phyloP scores from a whole-genome alignment of 2,329 filamentous ascomycete genomes.

The Xylaria sp. region DNA sequence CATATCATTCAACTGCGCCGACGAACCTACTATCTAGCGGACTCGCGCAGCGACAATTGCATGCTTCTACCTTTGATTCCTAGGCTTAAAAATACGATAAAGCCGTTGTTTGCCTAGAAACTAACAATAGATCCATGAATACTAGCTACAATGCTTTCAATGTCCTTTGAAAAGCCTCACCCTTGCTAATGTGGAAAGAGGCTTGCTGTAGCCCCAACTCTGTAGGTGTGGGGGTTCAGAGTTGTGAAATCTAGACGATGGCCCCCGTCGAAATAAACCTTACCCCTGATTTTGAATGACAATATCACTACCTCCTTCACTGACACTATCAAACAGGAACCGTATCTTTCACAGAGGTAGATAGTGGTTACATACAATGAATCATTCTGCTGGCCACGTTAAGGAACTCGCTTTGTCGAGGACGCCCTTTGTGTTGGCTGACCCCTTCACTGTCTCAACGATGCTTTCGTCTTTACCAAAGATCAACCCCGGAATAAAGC shows the following conservation, averaged over 20 bases:
- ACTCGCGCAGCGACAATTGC: neutral
- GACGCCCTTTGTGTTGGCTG: constrained; percentile 15
- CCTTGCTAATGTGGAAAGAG: neutral
- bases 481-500: constrained; percentile 24
- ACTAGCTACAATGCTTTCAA: neutral
- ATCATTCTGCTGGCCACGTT: neutral
- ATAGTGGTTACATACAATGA: constrained; percentile 18
- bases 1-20: neutral
- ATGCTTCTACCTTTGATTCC: neutral
- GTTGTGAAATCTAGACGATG: neutral
- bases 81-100: neutral
- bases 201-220: neutral
- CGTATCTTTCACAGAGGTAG: neutral
- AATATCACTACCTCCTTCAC: neutral
- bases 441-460: constrained; percentile 11
- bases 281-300: neutral
- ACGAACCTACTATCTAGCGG: neutral
- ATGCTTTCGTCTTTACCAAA: constrained; percentile 34
- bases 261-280: too few relatives aligned
- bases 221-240: neutral
- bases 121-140: neutral
- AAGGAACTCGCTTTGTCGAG: constrained; percentile 29
- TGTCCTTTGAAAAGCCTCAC: neutral
- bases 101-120: neutral
- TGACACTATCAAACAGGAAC: neutral